Evolutionary conservation across 257 asterid species (phyloP).

Genomic region (Solanum ossicruentum): DNA sequence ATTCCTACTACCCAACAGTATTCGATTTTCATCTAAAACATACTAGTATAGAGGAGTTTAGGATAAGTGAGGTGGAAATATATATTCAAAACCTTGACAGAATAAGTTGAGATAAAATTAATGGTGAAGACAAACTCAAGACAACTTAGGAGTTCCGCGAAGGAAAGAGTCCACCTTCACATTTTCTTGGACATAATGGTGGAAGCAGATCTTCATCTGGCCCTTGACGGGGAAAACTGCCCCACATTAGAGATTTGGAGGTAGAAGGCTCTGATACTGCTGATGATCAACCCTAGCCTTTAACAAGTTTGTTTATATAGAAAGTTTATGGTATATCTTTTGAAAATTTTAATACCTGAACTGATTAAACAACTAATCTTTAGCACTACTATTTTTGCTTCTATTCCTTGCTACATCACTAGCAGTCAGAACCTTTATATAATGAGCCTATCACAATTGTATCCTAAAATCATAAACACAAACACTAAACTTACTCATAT

Average conservation of each 20-base stretch:
- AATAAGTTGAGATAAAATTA: not conserved
- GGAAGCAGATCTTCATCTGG: not conserved
- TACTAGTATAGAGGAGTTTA: not conserved
- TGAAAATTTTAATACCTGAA: not conserved
- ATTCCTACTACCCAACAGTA: not conserved
- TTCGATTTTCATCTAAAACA: not conserved
- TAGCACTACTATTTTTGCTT: not conserved
- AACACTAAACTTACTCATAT: not conserved
- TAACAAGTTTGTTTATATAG: not conserved
- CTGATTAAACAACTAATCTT: not conserved
- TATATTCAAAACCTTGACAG: not conserved
- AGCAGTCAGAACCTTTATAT: not conserved
- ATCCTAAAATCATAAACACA: not conserved
- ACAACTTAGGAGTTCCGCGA: not conserved
- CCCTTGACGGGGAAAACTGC: not conserved
- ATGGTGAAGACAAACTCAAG: not conserved
- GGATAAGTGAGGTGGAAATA: not conserved
- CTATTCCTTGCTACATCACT: not conserved
- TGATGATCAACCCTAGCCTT: not conserved
- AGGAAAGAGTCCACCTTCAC: not conserved
- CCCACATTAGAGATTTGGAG: not conserved
- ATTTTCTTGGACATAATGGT: not conserved
- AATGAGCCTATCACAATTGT: not conserved
- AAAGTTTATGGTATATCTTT: not conserved
- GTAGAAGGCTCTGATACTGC: not conserved